Conservation (phyloP, 257 asterid genomes). For the Craterostigma plantagineum region DNA sequence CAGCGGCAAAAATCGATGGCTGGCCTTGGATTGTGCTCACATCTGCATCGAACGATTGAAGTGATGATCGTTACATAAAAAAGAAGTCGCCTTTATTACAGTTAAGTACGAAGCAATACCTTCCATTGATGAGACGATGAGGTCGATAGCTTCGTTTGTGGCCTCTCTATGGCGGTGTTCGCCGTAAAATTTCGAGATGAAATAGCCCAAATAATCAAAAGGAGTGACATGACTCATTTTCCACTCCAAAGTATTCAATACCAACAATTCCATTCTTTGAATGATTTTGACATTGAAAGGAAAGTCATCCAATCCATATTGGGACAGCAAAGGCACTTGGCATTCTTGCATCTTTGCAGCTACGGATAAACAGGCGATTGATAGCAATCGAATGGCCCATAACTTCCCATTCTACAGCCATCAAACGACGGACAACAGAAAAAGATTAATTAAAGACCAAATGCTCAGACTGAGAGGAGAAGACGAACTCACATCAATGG, state of each 20-base stretch:
- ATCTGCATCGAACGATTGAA: too few species aligned
- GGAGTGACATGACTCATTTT: conserved; percentile 33
- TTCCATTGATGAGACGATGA: too few species aligned
- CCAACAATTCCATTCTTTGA: conserved; percentile 42
- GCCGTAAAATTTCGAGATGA: conserved; percentile 18
- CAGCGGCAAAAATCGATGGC: too few species aligned
- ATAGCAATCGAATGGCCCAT: conserved; percentile 29
- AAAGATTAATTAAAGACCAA: too few species aligned
- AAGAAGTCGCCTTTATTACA: too few species aligned
- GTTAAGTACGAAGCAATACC: too few species aligned
- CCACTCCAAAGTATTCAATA: conserved; percentile 44
- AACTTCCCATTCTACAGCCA: conserved; percentile 4
- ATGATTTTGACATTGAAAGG: conserved; percentile 22
- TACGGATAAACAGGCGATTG: conserved; percentile 40
- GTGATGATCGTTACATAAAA: too few species aligned
- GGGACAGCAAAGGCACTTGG: conserved; percentile 19
- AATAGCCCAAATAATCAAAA: conserved; percentile 26
- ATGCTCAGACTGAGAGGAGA: too few species aligned
- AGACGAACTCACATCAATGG: conserved; percentile 22
- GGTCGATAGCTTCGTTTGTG: too few species aligned
- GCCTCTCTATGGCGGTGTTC: conserved; percentile 13
- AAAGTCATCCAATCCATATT: conserved; percentile 16
- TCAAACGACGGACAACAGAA: too few species aligned
- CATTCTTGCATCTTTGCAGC: conserved; percentile 57
- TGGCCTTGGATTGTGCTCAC: too few species aligned